Conservation (phyloP, 352 stramenopile species). For the Hyaloperonospora brassicae region DNA sequence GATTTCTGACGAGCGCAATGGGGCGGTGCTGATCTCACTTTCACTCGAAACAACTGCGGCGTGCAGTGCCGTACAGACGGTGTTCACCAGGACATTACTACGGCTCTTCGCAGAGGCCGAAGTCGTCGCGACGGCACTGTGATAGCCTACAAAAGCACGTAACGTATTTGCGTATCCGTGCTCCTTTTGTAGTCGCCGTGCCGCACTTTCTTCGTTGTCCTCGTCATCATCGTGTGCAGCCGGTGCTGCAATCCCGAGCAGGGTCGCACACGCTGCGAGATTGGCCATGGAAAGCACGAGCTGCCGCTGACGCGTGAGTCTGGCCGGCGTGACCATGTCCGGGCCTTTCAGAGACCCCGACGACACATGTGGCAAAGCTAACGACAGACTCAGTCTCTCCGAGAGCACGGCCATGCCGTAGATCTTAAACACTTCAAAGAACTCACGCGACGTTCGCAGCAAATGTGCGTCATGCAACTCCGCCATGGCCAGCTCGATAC, state of each 20-base stretch:
- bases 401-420: conserved; percentile 74
- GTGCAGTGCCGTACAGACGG: conserved; percentile 31
- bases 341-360: conserved; percentile 10
- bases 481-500: conserved; percentile 24
- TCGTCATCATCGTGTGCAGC: conserved; percentile 3
- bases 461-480: conserved; percentile 36
- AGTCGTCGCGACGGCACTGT: conserved; percentile 46
- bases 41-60: conserved; percentile 9
- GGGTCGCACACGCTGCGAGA: conserved; percentile 36
- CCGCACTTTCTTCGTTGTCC: conserved; percentile 9
- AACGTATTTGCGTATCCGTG: conserved; percentile 48
- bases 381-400: conserved; percentile 50
- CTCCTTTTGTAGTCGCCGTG: conserved; percentile 29
- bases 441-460: conserved; percentile 44
- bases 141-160: conserved; percentile 60
- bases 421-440: conserved; percentile 79
- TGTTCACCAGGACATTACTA: conserved; percentile 31
- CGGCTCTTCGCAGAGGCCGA: conserved; percentile 13
- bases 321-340: conserved; percentile 31
- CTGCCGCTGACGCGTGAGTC: conserved; percentile 49
- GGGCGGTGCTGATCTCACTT: conserved; percentile 6
- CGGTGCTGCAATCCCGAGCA: conserved; percentile 29
- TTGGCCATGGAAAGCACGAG: conserved; percentile 50
- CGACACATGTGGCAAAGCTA: conserved; percentile 32
- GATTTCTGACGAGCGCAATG: conserved; percentile 7